These are phyloP conservation scores for Microcyclospora tardicrescens DNA, from an alignment of 2,329 filamentous ascomycete species.

Conservation along the genomic window DNA sequence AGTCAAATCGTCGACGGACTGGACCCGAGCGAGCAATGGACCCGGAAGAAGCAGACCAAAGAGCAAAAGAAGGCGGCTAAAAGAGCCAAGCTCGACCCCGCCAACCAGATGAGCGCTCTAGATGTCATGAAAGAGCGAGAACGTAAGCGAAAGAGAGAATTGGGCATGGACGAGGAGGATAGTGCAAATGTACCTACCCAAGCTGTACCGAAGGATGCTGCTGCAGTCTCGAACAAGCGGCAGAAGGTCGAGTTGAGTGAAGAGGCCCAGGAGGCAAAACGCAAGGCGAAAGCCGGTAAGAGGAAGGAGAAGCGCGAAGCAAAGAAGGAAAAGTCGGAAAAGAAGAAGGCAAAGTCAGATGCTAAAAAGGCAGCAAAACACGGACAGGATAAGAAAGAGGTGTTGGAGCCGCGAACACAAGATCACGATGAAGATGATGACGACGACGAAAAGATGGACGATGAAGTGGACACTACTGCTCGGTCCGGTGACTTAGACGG, in stretches of 20 bases:
- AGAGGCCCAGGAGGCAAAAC: slow-evolving; percentile 15
- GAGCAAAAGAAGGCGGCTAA: slow-evolving; percentile 72
- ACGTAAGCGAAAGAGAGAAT: slow-evolving; percentile 56
- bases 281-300: slow-evolving; percentile 30
- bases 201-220: slow-evolving; percentile 18
- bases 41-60: slow-evolving; percentile 89
- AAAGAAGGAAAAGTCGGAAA: slow-evolving; percentile 32
- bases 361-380: slow-evolving; percentile 24
- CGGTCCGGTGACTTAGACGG: slow-evolving; percentile 13
- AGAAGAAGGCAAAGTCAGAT: slow-evolving; percentile 28
- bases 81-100: slow-evolving; percentile 80
- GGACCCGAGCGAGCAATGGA: slow-evolving; percentile 82
- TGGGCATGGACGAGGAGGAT: slow-evolving; percentile 39
- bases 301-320: slow-evolving; percentile 29
- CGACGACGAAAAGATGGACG: slow-evolving; percentile 12
- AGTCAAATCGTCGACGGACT: slow-evolving; percentile 41
- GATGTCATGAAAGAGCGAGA: slow-evolving; percentile 83
- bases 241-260: slow-evolving; percentile 24
- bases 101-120: slow-evolving; percentile 80
- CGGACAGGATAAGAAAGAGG: slow-evolving; percentile 12
- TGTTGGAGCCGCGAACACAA: slow-evolving; percentile 10
- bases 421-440: slow-evolving; percentile 10
- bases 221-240: slow-evolving; percentile 30
- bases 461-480: slow-evolving; percentile 8
- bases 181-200: slow-evolving; percentile 18